Evolutionary conservation across 2,329 filamentous ascomycete species (phyloP), one percentile per base, ranked within the genome.

Genomic region (Fusarium udum): DNA sequence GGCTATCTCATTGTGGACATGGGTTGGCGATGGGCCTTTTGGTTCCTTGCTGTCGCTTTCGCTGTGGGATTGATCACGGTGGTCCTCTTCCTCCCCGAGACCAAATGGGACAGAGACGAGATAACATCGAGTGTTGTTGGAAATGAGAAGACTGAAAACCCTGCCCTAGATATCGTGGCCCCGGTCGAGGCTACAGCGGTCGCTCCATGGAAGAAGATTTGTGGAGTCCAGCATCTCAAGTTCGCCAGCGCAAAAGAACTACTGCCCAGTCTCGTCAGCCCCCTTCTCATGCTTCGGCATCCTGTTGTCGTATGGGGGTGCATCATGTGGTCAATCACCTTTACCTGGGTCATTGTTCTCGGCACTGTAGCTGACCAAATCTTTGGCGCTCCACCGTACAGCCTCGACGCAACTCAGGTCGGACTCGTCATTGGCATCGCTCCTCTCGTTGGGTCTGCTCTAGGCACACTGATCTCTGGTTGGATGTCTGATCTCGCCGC

Each of bases 1-100:
- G 59, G 59, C 2, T 61, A 55, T 61, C 48, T 61, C 31, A 61
- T 61, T 18, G 48, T 61, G 1, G 59, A 61, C 12, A 61, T 61
- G 59, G 59, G 59, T 3, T 61, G 59, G 59, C 59, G 59, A 26
- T 61, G 59, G 59, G 59, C 59, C 3, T 61, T 61, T 9, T 55
- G 59, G 48, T n/a, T 61, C 15, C 37, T 61, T 20, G 59, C 37
- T 13, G 40, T 61, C 8, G 37, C 59, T 0, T 55, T 61, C 18
- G 59, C n/a, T 5, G 48, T 61, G 1, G 59, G 48, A 1, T 42
- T 61, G 37, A 5, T 31, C 48, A 61, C 56, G 59, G 59, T 61
- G 1, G 16, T 45, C 11, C 22, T 45, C 11, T 12, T 61, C 6
- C 48, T 61, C 32, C 59, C 59, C 10, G 59, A 61, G 28, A 61